Conservation (phyloP, 2,329 filamentous ascomycete species). For the Hypoxylon sp. region DNA sequence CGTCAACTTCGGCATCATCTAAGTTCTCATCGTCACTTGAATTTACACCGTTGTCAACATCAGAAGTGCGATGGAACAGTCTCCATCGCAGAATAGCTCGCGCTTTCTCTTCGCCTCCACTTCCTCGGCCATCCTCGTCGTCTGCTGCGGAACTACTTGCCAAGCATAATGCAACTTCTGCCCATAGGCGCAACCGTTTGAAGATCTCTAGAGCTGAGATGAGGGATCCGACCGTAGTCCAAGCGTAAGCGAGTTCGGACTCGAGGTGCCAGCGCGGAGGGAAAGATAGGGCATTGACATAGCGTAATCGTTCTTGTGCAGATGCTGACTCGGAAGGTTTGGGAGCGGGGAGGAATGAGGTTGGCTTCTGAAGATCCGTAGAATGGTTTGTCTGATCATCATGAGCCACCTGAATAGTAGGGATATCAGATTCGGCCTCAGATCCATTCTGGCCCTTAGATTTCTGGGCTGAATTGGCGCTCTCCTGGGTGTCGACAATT, state of each 20-base stretch:
- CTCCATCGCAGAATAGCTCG: constrained; percentile 78
- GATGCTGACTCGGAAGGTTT: constrained; percentile 81
- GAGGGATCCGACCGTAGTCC: constrained; percentile 87
- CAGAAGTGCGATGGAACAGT: constrained; percentile 72
- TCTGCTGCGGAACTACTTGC: constrained; percentile 69
- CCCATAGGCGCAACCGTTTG: constrained; percentile 91
- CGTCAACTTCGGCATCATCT: constrained; percentile 64
- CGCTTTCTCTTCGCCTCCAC: constrained; percentile 79
- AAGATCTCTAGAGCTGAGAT: constrained; percentile 95
- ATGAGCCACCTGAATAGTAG: constrained; percentile 56
- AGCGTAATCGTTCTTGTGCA: constrained; percentile 77
- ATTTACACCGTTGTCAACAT: constrained; percentile 33
- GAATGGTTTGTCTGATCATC: constrained; percentile 40
- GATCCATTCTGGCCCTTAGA: constrained; percentile 25
- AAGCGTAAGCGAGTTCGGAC: constrained; percentile 90
- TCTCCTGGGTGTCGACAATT: constrained; percentile 74
- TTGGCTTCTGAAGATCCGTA: constrained; percentile 58
- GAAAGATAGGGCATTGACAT: constrained; percentile 83
- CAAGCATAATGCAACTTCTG: constrained; percentile 90
- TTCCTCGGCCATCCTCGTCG: constrained; percentile 62
- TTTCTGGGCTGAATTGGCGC: constrained; percentile 44
- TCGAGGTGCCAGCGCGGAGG: constrained; percentile 94
- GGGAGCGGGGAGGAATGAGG: constrained; percentile 82
- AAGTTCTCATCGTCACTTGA: constrained; percentile 51
- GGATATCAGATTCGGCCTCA: constrained; percentile 47